Evolutionary conservation across 1,139 yeast genomes (phyloP).

Genomic region (Candida labiduridarum): DNA sequence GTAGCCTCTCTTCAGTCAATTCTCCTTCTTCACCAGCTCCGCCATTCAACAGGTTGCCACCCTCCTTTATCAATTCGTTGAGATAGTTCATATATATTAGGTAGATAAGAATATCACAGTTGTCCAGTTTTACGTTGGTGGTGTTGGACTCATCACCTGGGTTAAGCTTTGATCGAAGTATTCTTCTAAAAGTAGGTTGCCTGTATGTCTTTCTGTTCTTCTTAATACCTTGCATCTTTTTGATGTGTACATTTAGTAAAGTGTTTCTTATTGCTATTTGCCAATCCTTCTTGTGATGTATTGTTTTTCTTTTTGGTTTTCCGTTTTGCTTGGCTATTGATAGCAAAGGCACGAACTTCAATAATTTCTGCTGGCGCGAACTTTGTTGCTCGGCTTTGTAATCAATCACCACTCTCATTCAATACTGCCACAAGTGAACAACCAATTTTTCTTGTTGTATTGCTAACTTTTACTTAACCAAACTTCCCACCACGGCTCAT

Average conservation of each 20-base stretch:
- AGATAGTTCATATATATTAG: conserved; percentile 51
- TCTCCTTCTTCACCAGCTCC: conserved; percentile 14
- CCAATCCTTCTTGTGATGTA: background rate
- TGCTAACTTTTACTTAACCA: background rate
- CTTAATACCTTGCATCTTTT: conserved; percentile 10
- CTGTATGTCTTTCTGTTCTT: conserved; percentile 23
- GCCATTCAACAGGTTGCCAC: conserved; percentile 10
- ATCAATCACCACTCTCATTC: background rate
- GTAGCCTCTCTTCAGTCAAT: conserved; percentile 17
- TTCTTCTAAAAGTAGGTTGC: conserved; percentile 21
- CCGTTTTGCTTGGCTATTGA: background rate
- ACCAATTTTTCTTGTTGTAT: background rate
- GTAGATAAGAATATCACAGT: conserved; percentile 48
- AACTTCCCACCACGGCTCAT: background rate
- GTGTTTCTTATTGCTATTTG: background rate
- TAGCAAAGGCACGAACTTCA: background rate
- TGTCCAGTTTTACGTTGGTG: conserved; percentile 32
- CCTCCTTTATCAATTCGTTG: conserved; percentile 31
- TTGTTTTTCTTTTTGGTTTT: background rate
- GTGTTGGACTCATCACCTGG: conserved; percentile 1
- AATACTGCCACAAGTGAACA: background rate
- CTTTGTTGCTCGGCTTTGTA: background rate
- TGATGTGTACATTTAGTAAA: background rate
- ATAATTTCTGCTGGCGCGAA: background rate
- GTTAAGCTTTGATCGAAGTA: conserved; percentile 15